Percentiles rank a stretch among this genome's conserved stretches.
These are phyloP conservation scores for Lasiodiplodia sp. DNA, from an alignment of 2,329 filamentous ascomycete genomes.

Conservation along the genomic window DNA sequence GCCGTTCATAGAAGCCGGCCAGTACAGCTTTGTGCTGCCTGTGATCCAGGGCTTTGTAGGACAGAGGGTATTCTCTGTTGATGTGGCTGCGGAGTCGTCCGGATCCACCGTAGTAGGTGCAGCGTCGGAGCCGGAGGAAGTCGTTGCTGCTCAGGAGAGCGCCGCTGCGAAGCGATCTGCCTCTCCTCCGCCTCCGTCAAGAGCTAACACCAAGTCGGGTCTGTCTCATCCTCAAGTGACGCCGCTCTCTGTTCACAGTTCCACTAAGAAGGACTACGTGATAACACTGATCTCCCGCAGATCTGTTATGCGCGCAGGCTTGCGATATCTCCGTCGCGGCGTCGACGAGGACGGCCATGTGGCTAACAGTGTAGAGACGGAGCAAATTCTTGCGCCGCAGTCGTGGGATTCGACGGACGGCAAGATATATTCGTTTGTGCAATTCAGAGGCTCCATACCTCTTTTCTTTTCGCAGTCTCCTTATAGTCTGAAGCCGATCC, in stretches of 20 bases:
- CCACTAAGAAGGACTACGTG: conserved; percentile 63
- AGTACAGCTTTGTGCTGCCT: conserved; percentile 76
- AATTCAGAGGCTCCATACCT: conserved; percentile 89
- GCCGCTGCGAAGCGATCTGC: conserved; percentile 27
- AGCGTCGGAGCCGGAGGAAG: conserved; percentile 44
- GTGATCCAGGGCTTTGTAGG: conserved; percentile 95
- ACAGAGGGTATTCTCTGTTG: conserved; percentile 80
- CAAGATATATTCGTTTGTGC: conserved; percentile 82
- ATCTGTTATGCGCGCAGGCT: conserved; percentile 82
- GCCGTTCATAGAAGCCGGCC: conserved; percentile 77
- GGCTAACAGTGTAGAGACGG: conserved; percentile 92
- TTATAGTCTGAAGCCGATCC: conserved; percentile 89
- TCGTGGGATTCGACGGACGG: conserved; percentile 65
- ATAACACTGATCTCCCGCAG: conserved; percentile 93
- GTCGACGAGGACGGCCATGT: conserved; percentile 88
- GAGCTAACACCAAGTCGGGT: conserved; percentile 28
- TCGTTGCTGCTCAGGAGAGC: conserved; percentile 40
- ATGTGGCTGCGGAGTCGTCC: conserved; percentile 54
- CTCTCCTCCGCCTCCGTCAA: conserved; percentile 36
- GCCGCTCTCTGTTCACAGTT: conserved; percentile 21
- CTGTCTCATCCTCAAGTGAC: conserved; percentile 26
- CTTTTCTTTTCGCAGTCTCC: conserved; percentile 95
- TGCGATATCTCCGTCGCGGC: conserved; percentile 88
- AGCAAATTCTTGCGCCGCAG: conserved; percentile 83
- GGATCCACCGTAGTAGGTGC: conserved; percentile 46